Base-by-base conservation (phyloP, 345 rosid genomes). In the Balakata baccata region DNA sequence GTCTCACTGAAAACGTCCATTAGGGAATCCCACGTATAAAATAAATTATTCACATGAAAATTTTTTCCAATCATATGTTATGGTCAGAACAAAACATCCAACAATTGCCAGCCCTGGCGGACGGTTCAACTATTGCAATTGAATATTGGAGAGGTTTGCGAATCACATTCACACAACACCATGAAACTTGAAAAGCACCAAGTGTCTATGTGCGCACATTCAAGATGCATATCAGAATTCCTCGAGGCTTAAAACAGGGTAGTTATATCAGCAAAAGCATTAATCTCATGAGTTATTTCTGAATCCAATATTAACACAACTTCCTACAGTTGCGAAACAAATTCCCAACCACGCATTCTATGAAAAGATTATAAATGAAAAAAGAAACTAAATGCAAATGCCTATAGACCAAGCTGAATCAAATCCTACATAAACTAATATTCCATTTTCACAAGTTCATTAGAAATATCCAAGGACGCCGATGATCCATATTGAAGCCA, bases 401-500 rank as follows among this genome's bases (percentile, higher is more conserved):
- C 76, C 79, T 75, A 70, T n/a, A 66, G 59, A 43, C 0, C 17
- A 10, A 47, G 17, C 17, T 43, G 46, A 45, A 69, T 73, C 54
- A 58, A 68, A 70, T 34, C 79, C 75, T 76, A 37, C 58, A 60
- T 3, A 51, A 29, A 37, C 79, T 82, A 84, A 50, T 54, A 66
- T 14, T 81, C 88, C 81, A 76, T 80, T 66, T 78, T 81, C 82
- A 87, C 79, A 41, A 51, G 22, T 22, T 81, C 71, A 57, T 77
- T 64, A 3, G 81, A 45, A 10, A 54, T 50, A 60, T 82, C 82
- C 57, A 51, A 37, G 16, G 75, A 16, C 0, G 74, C 59, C 3
- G 68, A 60, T 9, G 82, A 76, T 49, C 80, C 85, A 71, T 84
- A 70, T 73, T 83, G 91, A 66, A 94, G 83, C 98, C 98, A 94